These are phyloP conservation scores for Diaporthe helianthi DNA, from an alignment of 2,329 filamentous ascomycete species.

Conservation along the genomic window DNA sequence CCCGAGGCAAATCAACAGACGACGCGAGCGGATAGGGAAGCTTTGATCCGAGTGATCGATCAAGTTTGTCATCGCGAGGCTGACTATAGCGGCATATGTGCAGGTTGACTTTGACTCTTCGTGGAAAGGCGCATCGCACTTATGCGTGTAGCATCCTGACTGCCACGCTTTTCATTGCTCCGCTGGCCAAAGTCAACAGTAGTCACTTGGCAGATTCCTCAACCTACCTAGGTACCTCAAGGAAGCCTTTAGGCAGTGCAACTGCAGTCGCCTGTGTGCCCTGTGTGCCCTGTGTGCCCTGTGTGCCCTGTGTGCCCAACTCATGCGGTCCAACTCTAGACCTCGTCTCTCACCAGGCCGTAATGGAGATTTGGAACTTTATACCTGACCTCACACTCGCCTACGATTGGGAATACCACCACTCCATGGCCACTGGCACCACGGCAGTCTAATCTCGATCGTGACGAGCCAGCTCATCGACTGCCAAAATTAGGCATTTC, in stretches of 20 bases:
- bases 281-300: too few species aligned
- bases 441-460: constrained; percentile 11
- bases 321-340: neutral
- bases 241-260: neutral
- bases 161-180: neutral
- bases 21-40: constrained; percentile 1
- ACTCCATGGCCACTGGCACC: neutral
- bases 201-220: neutral
- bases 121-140: neutral
- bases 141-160: neutral
- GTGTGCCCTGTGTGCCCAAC: neutral
- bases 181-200: neutral
- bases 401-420: neutral
- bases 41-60: neutral
- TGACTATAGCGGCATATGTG: neutral
- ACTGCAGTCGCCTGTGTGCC: neutral
- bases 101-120: neutral
- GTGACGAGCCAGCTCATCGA: constrained; percentile 10
- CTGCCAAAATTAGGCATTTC: neutral
- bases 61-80: neutral
- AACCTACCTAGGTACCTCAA: neutral
- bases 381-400: constrained; percentile 5
- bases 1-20: neutral
- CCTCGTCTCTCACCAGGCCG: neutral
- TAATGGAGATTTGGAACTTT: neutral